These are phyloP conservation scores for Trichophyton simii DNA, from an alignment of 2,329 filamentous ascomycete genomes.

Conservation along the genomic window DNA sequence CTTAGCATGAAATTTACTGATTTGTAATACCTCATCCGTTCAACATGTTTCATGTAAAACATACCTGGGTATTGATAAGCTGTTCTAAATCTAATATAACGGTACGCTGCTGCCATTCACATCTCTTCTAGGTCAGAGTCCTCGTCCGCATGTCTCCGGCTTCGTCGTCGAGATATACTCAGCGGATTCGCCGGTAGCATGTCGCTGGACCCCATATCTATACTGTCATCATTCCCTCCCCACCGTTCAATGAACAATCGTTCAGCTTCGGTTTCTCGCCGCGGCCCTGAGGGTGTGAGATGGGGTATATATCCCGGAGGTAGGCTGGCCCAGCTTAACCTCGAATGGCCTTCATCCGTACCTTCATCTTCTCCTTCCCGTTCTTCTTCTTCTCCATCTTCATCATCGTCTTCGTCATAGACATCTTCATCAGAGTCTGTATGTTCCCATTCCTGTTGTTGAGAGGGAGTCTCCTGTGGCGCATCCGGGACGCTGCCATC, in stretches of 20 bases:
- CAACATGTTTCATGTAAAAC: not conserved
- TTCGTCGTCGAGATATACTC: conserved; percentile 8
- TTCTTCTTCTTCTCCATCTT: conserved; percentile 26
- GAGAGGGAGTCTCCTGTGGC: conserved; percentile 32
- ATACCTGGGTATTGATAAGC: not conserved
- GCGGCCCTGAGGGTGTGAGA: conserved; percentile 16
- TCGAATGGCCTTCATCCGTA: conserved; percentile 3
- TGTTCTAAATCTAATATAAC: not conserved
- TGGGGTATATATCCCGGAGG: conserved; percentile 17
- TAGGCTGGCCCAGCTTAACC: conserved; percentile 16
- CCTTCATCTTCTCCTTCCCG: conserved; percentile 11
- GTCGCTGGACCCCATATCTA: conserved; percentile 22
- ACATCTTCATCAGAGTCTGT: conserved; percentile 61
- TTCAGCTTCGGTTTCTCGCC: conserved; percentile 29
- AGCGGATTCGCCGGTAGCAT: conserved; percentile 22
- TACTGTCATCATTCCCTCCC: conserved; percentile 25
- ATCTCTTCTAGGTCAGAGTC: conserved; percentile 2
- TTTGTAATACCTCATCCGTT: not conserved
- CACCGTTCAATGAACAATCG: conserved; percentile 28
- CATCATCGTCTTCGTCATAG: conserved; percentile 31
- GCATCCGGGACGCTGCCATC: conserved; percentile 52
- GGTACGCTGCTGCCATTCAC: not conserved
- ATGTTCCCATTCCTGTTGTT: conserved; percentile 57
- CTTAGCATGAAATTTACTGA: not conserved
- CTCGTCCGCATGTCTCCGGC: not conserved